phyloP scores from a whole-genome alignment of 495 filamentous ascomycete genomes.

The Trypethelium eluteriae region DNA sequence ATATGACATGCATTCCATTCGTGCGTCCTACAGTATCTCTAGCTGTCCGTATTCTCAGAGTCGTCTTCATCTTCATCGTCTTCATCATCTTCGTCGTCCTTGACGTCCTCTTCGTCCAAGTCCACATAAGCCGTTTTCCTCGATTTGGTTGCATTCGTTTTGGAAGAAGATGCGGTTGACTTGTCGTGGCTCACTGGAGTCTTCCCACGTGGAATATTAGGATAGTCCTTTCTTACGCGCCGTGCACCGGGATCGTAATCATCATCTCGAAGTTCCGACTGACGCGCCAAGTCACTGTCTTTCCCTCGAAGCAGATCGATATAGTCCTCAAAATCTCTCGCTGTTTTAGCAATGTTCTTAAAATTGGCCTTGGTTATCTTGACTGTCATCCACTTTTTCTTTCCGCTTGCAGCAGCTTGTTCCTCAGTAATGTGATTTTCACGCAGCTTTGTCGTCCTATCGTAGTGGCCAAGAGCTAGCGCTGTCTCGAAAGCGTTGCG shows the following conservation, averaged over 20 bases:
- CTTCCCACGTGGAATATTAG: neutral
- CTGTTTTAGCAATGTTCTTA: neutral
- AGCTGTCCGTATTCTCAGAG: too few species aligned
- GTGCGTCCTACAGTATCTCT: too few species aligned
- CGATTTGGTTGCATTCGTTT: neutral
- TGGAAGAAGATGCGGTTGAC: neutral
- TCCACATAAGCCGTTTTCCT: neutral
- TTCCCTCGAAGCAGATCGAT: neutral
- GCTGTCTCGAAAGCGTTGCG: slow-evolving; percentile 22
- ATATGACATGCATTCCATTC: too few species aligned
- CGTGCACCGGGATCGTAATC: neutral
- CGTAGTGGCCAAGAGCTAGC: slow-evolving; percentile 17
- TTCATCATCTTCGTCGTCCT: neutral
- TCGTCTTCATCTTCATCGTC: neutral
- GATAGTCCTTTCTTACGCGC: neutral
- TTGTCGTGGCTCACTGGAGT: neutral
- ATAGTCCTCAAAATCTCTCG: slow-evolving; percentile 2
- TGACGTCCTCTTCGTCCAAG: neutral
- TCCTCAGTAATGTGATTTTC: neutral
- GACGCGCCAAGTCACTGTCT: neutral
- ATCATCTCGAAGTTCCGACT: neutral
- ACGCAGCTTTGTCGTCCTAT: neutral
- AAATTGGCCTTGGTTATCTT: neutral
- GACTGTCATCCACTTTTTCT: slow-evolving; percentile 6
- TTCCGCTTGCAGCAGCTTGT: neutral